Base-by-base conservation (phyloP, 768 basidiomycete genomes). In the Amanita subjunquillea region DNA sequence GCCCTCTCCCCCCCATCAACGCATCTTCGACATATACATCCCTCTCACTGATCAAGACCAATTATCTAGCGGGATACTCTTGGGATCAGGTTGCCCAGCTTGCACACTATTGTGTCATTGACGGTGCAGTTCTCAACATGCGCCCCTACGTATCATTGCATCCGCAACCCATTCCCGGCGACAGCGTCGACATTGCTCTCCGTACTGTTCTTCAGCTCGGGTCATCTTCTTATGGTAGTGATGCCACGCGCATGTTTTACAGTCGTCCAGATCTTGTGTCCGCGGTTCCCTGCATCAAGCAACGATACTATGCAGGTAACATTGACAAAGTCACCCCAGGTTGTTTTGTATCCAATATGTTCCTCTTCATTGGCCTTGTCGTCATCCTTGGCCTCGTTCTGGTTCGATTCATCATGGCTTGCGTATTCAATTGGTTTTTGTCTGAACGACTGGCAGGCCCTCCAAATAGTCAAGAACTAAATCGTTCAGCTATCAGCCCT, bases 291-390 rank as follows among this genome's bases (percentile, higher is more conserved):
- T 99, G 96, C 67, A 74, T 99, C 49, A 74, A 76, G 49, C 71
- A 90, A 60, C 82, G 96, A 10, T 99, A 96, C 67, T 80, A 80
- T 48, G 94, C 93, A 0, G 96, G 96, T 20, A 87, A 88, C 64
- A 97, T 99, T 57, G 96, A 97, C 73, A 96, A 97, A 69, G 75
- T 96, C 63, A 85, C 93, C 0, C 91, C 96, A 5, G 95, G 95
- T 6, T 99, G 96, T 68, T 94, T 97, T 67, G 82, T 92, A 37
- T 86, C 92, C 30, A 77, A 81, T 43, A 73, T 98, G 25, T 82
- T 98, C 65, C 83, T 98, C 48, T 99, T 96, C 65, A 71, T 83
- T 25, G 90, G 91, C 53, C 78, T 99, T 53, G 79, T 91, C 65
- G 83, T 98, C 70, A 93, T 99, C 62, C 80, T 98, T 51, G 79